Conservation (phyloP, 441 rosid species). For the Adansonia madagascariensis region DNA sequence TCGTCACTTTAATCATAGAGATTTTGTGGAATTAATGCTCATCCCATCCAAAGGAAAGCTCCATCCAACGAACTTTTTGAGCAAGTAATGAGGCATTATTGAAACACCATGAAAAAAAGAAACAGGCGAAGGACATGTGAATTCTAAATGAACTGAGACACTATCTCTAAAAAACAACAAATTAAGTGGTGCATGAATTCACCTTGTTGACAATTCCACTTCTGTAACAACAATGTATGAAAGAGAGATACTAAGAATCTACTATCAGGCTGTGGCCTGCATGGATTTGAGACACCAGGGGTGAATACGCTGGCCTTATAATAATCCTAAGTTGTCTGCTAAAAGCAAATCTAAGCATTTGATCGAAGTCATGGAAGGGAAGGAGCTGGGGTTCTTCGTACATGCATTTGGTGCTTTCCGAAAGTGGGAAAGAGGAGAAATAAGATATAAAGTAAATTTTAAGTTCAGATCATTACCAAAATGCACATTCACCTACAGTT, state of each 20-base stretch:
- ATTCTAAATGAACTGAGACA: constrained; percentile 2
- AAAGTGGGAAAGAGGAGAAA: neutral
- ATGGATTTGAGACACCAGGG: no score
- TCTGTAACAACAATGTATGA: neutral
- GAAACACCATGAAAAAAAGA: neutral
- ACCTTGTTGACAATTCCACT: neutral
- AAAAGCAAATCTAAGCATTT: neutral
- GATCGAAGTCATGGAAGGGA: neutral
- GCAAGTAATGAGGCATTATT: neutral
- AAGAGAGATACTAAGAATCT: neutral
- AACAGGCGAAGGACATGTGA: neutral
- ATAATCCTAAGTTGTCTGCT: neutral
- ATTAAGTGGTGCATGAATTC: neutral
- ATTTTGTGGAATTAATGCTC: neutral
- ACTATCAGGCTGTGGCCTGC: neutral
- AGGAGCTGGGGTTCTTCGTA: neutral
- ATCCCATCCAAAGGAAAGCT: neutral
- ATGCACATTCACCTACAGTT: neutral
- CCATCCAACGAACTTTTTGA: neutral
- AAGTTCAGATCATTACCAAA: neutral
- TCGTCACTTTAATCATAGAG: neutral
- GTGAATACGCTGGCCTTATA: no score
- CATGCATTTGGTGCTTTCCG: neutral
- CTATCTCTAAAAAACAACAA: neutral
- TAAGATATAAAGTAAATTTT: neutral